Conservation (phyloP, 805 yeast genomes). For the Pichia californica region DNA sequence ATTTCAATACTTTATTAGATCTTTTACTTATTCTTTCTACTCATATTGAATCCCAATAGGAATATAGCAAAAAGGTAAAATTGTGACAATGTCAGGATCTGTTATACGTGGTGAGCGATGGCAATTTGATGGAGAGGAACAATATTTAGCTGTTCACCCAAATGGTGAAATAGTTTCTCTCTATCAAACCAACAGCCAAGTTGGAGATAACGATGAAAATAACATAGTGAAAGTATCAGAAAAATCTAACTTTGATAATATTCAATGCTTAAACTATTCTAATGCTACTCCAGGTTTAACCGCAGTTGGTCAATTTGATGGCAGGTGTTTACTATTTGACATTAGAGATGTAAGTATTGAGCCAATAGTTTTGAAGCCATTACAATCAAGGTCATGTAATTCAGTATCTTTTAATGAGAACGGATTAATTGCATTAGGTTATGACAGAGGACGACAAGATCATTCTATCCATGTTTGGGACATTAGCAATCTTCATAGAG, state of each 20-base stretch:
- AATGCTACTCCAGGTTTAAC: constrained; percentile 47
- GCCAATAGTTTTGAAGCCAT: constrained; percentile 44
- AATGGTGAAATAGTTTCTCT: constrained; percentile 73
- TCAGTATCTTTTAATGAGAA: constrained; percentile 60
- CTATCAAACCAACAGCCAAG: constrained; percentile 44
- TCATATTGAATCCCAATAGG: too few relatives aligned
- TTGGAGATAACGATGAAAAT: constrained; percentile 35
- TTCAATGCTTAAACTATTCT: constrained; percentile 64
- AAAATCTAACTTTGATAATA: constrained; percentile 58
- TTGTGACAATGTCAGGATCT: constrained; percentile 61
- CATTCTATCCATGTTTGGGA: constrained; percentile 78
- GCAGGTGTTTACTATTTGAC: constrained; percentile 58
- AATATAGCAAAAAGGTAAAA: too few relatives aligned
- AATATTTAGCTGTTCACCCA: constrained; percentile 64
- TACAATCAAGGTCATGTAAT: constrained; percentile 70
- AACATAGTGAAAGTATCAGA: constrained; percentile 46
- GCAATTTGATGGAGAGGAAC: constrained; percentile 50
- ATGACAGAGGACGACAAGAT: constrained; percentile 73
- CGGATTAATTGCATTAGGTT: constrained; percentile 68
- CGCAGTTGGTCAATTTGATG: constrained; percentile 72
- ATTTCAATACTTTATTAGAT: too few relatives aligned
- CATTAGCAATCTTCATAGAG: constrained; percentile 29
- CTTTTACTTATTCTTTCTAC: too few relatives aligned
- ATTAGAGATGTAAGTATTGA: constrained; percentile 32
- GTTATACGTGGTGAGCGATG: constrained; percentile 54